A percentile compares a stretch with the other conserved stretches of the same genome.
Conservation (phyloP, 148 eudicot species). For the Cornus florida region DNA sequence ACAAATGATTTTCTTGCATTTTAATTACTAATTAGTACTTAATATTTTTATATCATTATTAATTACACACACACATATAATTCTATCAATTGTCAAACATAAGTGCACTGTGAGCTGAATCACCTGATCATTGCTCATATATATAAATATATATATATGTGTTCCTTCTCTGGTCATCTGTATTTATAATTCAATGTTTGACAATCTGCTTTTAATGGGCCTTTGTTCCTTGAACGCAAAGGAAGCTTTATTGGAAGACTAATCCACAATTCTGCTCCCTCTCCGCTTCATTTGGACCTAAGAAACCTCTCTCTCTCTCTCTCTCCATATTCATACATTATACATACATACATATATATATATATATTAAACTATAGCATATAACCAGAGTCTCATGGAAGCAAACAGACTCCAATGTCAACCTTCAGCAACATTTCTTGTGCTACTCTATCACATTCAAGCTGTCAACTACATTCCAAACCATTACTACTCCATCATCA, state of each 20-base stretch:
- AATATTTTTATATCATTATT: too few species aligned
- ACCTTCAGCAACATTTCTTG: constrained; percentile 2
- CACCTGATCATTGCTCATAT: background rate
- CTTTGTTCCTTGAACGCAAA: constrained; percentile 11
- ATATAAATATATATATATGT: background rate
- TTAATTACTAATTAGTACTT: too few species aligned
- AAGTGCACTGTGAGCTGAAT: background rate
- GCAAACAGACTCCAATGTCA: constrained; percentile 11
- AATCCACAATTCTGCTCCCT: constrained; percentile 9
- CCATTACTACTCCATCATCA: background rate
- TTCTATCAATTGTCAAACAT: background rate
- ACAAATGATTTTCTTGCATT: too few species aligned
- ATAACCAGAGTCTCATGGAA: constrained; percentile 8
- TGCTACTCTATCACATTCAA: background rate
- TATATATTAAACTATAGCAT: background rate
- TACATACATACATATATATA: background rate
- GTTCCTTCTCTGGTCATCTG: background rate
- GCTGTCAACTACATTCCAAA: background rate
- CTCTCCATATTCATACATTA: background rate
- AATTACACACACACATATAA: too few species aligned
- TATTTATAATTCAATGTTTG: background rate
- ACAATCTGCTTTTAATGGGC: background rate
- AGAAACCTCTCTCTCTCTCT: constrained; percentile 10
- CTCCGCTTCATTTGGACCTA: constrained; percentile 10
- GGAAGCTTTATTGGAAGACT: background rate